A percentile compares a stretch with the other conserved stretches of the same genome.
phyloP scores from a whole-genome alignment of 495 filamentous ascomycete genomes.

The Rostrohypoxylon terebratum region DNA sequence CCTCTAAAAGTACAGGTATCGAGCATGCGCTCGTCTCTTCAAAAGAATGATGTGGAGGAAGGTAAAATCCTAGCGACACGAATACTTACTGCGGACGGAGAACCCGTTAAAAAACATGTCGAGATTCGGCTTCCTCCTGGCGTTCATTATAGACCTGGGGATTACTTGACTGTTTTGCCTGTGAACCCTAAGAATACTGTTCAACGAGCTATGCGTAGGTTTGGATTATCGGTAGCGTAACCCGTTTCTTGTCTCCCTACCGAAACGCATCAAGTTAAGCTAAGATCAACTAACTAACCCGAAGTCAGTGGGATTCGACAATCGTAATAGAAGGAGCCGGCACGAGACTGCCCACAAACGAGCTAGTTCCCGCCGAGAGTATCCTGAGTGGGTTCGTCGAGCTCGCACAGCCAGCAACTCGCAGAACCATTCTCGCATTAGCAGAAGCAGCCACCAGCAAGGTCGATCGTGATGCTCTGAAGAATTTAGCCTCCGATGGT shows the following conservation, averaged over 20 bases:
- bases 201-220: conserved; percentile 50
- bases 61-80: conserved; percentile 63
- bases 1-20: conserved; percentile 68
- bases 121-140: conserved; percentile 69
- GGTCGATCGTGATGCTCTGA: conserved; percentile 29
- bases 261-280: neutral
- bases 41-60: conserved; percentile 67
- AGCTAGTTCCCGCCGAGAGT: conserved; percentile 65
- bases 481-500: conserved; percentile 30
- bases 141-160: conserved; percentile 71
- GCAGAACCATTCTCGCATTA: conserved; percentile 45
- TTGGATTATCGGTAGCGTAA: conserved; percentile 47
- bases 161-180: conserved; percentile 74
- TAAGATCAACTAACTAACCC: conserved; percentile 1
- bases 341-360: conserved; percentile 63
- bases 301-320: conserved; percentile 28
- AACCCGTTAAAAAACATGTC: conserved; percentile 69
- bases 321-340: conserved; percentile 44
- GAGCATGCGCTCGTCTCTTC: conserved; percentile 34
- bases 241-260: neutral
- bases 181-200: conserved; percentile 68
- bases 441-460: conserved; percentile 36
- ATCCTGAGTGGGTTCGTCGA: conserved; percentile 73
- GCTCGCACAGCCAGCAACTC: conserved; percentile 70
- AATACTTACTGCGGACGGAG: conserved; percentile 62